phyloP scores from a whole-genome alignment of 495 filamentous ascomycete species.

The Daldinia childiae region DNA sequence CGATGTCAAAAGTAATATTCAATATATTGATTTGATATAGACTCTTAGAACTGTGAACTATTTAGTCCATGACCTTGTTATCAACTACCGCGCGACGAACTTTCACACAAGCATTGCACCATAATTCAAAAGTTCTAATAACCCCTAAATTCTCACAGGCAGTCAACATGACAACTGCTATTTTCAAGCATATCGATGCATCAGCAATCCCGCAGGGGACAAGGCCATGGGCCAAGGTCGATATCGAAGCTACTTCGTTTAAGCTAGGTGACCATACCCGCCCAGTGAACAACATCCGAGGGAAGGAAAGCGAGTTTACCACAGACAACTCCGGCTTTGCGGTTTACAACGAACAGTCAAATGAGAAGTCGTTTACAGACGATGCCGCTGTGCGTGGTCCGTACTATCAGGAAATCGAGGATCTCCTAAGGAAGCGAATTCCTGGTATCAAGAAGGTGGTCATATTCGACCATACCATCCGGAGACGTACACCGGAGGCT shows the following conservation, averaged over 20 bases:
- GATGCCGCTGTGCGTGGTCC: slow-evolving; percentile 67
- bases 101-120: slow-evolving; percentile 15
- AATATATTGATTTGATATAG: neutral
- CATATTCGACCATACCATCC: slow-evolving; percentile 91
- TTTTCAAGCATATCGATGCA: slow-evolving; percentile 45
- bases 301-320: slow-evolving; percentile 43
- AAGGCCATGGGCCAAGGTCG: slow-evolving; percentile 56
- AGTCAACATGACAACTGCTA: slow-evolving; percentile 45
- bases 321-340: slow-evolving; percentile 57
- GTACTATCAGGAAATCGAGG: slow-evolving; percentile 86
- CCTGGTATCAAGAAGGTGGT: slow-evolving; percentile 70
- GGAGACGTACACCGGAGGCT: slow-evolving; percentile 62
- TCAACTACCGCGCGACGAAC: slow-evolving; percentile 21
- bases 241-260: slow-evolving; percentile 48
- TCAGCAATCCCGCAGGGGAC: slow-evolving; percentile 32
- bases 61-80: slow-evolving; percentile 23
- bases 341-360: slow-evolving; percentile 47
- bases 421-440: slow-evolving; percentile 68
- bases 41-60: neutral
- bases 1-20: neutral
- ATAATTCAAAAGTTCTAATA: neutral
- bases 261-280: slow-evolving; percentile 33
- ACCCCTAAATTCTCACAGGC: slow-evolving; percentile 7
- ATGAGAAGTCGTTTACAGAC: slow-evolving; percentile 66
- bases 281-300: slow-evolving; percentile 49